Conservation (phyloP, 208 protist genomes). For the Leishmania turanica region DNA sequence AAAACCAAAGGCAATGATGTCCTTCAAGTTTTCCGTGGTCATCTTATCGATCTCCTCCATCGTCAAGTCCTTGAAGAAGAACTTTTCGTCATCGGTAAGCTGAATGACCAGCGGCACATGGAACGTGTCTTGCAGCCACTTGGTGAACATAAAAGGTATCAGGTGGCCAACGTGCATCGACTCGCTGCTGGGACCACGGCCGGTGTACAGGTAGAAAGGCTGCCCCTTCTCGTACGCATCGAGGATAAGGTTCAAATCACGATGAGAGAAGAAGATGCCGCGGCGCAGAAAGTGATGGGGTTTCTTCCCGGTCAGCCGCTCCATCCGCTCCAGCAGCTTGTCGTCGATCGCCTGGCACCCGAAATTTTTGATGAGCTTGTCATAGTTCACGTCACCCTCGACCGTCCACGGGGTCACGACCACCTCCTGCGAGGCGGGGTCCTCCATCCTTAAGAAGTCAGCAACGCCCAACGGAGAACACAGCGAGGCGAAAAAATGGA, state of each 20-base stretch:
- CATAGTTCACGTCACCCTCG: slow-evolving; percentile 94
- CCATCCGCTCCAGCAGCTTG: slow-evolving; percentile 85
- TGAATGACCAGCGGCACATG: slow-evolving; percentile 99
- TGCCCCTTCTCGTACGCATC: slow-evolving; percentile 96
- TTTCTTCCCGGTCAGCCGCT: slow-evolving; percentile 83
- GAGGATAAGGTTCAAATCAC: slow-evolving; percentile 97
- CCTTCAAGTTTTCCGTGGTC: slow-evolving; percentile 97
- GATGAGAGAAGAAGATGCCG: slow-evolving; percentile 99
- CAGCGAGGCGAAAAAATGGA: not conserved
- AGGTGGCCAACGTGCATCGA: slow-evolving; percentile 99
- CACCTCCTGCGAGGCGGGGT: slow-evolving; percentile 26
- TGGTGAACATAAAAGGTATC: slow-evolving; percentile 99
- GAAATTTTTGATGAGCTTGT: slow-evolving; percentile 94
- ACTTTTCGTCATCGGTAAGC: slow-evolving; percentile 99
- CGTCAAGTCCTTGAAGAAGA: slow-evolving; percentile 97
- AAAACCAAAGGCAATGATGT: slow-evolving; percentile 99
- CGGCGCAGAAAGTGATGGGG: slow-evolving; percentile 92
- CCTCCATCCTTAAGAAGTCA: not conserved
- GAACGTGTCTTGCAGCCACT: slow-evolving; percentile 99
- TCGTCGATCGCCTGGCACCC: slow-evolving; percentile 87
- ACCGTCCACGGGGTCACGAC: slow-evolving; percentile 94
- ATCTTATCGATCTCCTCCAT: slow-evolving; percentile 95
- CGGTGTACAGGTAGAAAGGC: slow-evolving; percentile 99
- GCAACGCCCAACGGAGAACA: too few species aligned
- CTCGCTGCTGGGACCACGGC: slow-evolving; percentile 98